A percentile compares a stretch with the other conserved stretches of the same genome.
These are phyloP conservation scores for Rossbeevera mucosa DNA, from an alignment of 768 basidiomycete genomes.

Conservation along the genomic window DNA sequence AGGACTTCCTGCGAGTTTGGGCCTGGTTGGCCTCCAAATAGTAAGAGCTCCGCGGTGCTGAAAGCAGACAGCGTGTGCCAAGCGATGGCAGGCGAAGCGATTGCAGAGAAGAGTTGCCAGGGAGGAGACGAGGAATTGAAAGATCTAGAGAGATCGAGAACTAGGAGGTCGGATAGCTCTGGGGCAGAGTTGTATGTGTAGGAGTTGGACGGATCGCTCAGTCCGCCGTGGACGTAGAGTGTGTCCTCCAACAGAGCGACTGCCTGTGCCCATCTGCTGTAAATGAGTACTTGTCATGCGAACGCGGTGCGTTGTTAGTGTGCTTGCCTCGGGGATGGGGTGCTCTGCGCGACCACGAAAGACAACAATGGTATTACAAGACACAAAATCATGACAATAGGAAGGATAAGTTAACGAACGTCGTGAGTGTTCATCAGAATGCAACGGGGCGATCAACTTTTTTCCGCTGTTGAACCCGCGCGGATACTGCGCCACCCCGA, in stretches of 20 bases:
- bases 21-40: conserved; percentile 76
- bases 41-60: conserved; percentile 47
- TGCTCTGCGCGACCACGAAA: conserved; percentile 21
- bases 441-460: not conserved
- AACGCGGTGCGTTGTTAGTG: not conserved
- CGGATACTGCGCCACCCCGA: not conserved
- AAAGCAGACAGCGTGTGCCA: conserved; percentile 79
- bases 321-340: conserved; percentile 24
- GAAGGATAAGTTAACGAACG: conserved; percentile 15
- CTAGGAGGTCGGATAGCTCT: conserved; percentile 64
- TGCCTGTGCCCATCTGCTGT: conserved; percentile 80
- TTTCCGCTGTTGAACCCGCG: conserved; percentile 4
- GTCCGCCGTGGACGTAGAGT: conserved; percentile 76
- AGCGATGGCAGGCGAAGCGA: conserved; percentile 55
- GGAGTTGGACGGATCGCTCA: conserved; percentile 63
- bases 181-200: conserved; percentile 75
- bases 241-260: conserved; percentile 50
- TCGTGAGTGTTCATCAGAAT: conserved; percentile 20
- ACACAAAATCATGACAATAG: conserved; percentile 7
- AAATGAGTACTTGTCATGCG: conserved; percentile 6
- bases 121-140: conserved; percentile 64
- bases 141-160: conserved; percentile 55
- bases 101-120: conserved; percentile 55
- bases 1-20: conserved; percentile 51
- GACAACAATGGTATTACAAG: conserved; percentile 9